phyloP scores from a whole-genome alignment of 2,329 filamentous ascomycete genomes.

The Venturia nashicola region DNA sequence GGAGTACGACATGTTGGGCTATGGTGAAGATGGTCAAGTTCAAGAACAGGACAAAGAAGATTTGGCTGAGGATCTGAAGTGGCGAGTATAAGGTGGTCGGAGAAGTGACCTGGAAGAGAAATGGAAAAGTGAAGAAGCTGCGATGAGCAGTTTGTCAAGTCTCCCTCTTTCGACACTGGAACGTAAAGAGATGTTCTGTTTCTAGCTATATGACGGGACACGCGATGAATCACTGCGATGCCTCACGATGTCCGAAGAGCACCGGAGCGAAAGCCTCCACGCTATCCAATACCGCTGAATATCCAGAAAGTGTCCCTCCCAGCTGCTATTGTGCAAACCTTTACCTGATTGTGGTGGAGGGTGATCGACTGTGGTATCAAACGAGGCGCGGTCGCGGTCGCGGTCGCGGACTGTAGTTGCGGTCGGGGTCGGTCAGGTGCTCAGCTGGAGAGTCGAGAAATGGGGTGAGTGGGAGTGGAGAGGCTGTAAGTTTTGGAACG shows the following conservation, averaged over 20 bases:
- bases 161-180: constrained; percentile 7
- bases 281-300: constrained; percentile 3
- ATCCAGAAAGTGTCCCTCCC: constrained; percentile 2
- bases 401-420: neutral
- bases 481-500: neutral
- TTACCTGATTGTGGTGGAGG: neutral
- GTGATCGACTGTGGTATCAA: neutral
- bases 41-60: constrained; percentile 2
- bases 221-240: constrained; percentile 2
- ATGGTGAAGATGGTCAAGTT: neutral
- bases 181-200: constrained; percentile 7
- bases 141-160: constrained; percentile 1
- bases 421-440: neutral
- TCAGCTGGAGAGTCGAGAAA: neutral
- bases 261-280: constrained; percentile 4
- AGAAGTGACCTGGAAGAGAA: constrained; percentile 1
- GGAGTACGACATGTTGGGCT: constrained; percentile 1
- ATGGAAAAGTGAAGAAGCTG: constrained; percentile 2
- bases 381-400: neutral
- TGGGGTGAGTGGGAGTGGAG: neutral
- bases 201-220: constrained; percentile 9
- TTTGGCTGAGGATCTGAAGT: neutral
- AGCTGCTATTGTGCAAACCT: neutral
- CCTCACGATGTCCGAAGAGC: constrained; percentile 1
- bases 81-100: neutral